Percentiles rank a stretch among this genome's conserved stretches.
Conservation (phyloP, 1,139 yeast species). For the Protomyces macrosporus region DNA sequence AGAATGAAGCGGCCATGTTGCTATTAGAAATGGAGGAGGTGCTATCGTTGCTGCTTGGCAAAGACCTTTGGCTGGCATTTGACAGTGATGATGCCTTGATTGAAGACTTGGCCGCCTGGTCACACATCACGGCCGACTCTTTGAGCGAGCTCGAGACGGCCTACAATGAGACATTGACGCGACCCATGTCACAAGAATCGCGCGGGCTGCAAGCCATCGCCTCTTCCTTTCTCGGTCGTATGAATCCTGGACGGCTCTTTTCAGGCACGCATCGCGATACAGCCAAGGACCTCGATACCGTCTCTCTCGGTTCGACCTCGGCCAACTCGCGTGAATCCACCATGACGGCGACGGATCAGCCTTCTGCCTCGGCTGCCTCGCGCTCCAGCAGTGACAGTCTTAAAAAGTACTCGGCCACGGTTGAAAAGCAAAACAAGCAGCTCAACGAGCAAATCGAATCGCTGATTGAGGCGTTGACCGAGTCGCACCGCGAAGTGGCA, state of each 20-base stretch:
- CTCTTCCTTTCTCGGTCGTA: constrained; percentile 28
- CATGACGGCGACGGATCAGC: constrained; percentile 8
- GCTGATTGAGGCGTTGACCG: constrained; percentile 32
- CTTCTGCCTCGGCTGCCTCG: constrained; percentile 8
- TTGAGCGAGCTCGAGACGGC: constrained; percentile 35
- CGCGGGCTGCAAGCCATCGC: constrained; percentile 29
- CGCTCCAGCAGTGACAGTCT: constrained; percentile 2
- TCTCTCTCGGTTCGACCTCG: constrained; percentile 1
- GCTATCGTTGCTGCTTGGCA: constrained; percentile 57
- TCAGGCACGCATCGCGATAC: constrained; percentile 19
- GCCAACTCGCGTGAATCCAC: constrained; percentile 9
- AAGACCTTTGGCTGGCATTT: constrained; percentile 48
- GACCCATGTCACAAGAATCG: constrained; percentile 27
- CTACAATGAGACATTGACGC: constrained; percentile 26
- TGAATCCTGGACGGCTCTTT: constrained; percentile 18
- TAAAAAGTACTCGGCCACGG: constrained; percentile 15
- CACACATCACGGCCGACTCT: constrained; percentile 7
- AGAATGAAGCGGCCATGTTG: constrained; percentile 52
- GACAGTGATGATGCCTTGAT: constrained; percentile 45
- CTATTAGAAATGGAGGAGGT: constrained; percentile 55
- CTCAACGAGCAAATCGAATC: constrained; percentile 33
- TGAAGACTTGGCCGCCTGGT: constrained; percentile 39
- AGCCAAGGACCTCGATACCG: background rate
- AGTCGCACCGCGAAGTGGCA: constrained; percentile 30
- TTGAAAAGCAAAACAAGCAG: constrained; percentile 27